phyloP scores from a whole-genome alignment of 2,329 filamentous ascomycete species.

The Colletotrichum shisoi region DNA sequence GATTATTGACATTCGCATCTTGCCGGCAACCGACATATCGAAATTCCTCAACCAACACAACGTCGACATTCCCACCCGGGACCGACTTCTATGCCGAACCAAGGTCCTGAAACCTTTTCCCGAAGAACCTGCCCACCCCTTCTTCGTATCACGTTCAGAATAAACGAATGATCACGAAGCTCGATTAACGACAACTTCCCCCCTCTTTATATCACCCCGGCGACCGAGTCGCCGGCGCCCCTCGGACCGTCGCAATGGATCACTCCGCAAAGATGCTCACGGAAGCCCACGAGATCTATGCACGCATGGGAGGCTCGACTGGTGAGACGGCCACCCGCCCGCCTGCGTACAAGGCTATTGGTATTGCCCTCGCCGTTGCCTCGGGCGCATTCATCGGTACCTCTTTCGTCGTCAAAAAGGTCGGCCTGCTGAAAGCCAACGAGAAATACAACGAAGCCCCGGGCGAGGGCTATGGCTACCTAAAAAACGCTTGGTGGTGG shows the following conservation, averaged over 20 bases:
- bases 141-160: background rate
- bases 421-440: slow-evolving; percentile 89
- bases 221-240: slow-evolving; percentile 31
- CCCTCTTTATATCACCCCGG: slow-evolving; percentile 26
- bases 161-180: slow-evolving; percentile 28
- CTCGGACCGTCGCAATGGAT: slow-evolving; percentile 27
- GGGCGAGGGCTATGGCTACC: slow-evolving; percentile 94
- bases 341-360: slow-evolving; percentile 79
- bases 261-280: slow-evolving; percentile 31
- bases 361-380: slow-evolving; percentile 82
- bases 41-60: background rate
- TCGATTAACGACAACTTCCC: slow-evolving; percentile 23
- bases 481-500: slow-evolving; percentile 98
- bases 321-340: slow-evolving; percentile 51
- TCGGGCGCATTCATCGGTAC: slow-evolving; percentile 93
- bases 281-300: slow-evolving; percentile 36
- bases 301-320: slow-evolving; percentile 35
- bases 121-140: background rate
- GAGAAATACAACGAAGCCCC: slow-evolving; percentile 95
- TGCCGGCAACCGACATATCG: background rate
- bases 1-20: slow-evolving; percentile 33
- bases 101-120: background rate
- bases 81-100: slow-evolving; percentile 8
- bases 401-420: slow-evolving; percentile 96
- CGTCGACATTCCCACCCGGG: background rate